Evolutionary conservation across 805 yeast species (phyloP), one percentile per base, ranked within the genome.

Genomic region (Zygosaccharomyces rouxii): DNA sequence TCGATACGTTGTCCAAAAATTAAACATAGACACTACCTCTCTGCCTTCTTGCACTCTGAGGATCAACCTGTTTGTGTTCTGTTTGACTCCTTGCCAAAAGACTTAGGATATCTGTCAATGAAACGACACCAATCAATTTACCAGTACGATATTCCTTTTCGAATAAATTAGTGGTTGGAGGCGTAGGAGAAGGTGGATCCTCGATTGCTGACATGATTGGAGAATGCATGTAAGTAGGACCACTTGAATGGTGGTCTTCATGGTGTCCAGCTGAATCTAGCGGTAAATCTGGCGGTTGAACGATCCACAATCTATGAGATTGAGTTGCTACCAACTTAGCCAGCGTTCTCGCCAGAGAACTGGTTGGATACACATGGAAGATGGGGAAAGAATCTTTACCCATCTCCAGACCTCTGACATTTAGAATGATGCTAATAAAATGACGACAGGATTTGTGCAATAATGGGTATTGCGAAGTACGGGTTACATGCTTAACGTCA

Each of bases 361-460:
- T 81, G 35, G 78, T 76, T 52, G 81, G 79, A 53, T 87, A 84
- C 22, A 92, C 97, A 66, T 92, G 96, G 76, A 92, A 92, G 35
- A 94, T 92, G 14, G 99, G 99, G 75, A 85, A 92, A 37, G 95
- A 89, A 71, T 92, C 99, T 68, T 90, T 89, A 63, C 89, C 90
- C 42, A 58, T 65, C 60, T 85, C 95, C 28, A 92, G 75, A 18
- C 99, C 99, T 63, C 96, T 83, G 47, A 84, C 83, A 55, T 86
- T 84, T 54, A 94, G 76, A 52, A 90, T 89, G 53, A 89, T 84
- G 11, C 95, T 81, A 49, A 92, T 81, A 64, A 92, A 92, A 68
- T 86, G 94, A 59, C 89, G 75, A 68, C 96, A 94, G 5, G 94
- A 76, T 64, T 86, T 84, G 60, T 84, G 84, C 49, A 92, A 74